These are phyloP conservation scores for Malus hybrid DNA, from an alignment of 331 rosid genomes.

Conservation along the genomic window DNA sequence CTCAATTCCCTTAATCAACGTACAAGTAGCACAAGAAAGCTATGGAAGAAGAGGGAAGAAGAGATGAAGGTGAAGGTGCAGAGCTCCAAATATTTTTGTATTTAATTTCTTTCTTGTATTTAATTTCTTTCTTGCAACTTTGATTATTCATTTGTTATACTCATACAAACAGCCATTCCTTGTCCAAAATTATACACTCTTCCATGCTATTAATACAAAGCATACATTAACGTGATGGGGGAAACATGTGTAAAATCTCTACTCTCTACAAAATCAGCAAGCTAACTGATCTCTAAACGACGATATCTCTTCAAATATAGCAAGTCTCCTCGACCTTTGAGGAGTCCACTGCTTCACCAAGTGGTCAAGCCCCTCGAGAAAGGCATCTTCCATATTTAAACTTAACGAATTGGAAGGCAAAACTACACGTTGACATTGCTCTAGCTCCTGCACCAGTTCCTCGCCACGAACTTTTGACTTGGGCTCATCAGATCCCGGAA, in stretches of 20 bases:
- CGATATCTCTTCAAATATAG: slow-evolving; percentile 86
- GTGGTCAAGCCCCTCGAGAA: slow-evolving; percentile 63
- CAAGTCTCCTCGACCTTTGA: slow-evolving; percentile 67
- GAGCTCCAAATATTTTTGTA: too few species aligned
- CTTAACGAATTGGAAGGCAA: slow-evolving; percentile 7
- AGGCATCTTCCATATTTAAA: slow-evolving; percentile 49
- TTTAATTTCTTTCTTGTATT: too few species aligned
- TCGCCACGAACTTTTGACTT: slow-evolving; percentile 48
- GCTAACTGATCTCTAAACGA: slow-evolving; percentile 76
- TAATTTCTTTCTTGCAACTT: not conserved
- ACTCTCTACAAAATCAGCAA: slow-evolving; percentile 26
- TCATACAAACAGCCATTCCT: not conserved
- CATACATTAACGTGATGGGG: too few species aligned
- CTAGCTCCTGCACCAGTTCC: slow-evolving; percentile 40
- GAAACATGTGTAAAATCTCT: not conserved
- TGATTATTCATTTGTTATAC: not conserved
- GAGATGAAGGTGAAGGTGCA: too few species aligned
- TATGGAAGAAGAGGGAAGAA: too few species aligned
- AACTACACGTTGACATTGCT: slow-evolving; percentile 18
- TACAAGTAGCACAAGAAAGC: too few species aligned
- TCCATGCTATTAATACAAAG: not conserved
- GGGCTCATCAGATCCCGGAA: slow-evolving; percentile 45
- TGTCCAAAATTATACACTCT: not conserved
- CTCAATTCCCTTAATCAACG: too few species aligned
- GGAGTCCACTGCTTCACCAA: slow-evolving; percentile 47